phyloP scores from a whole-genome alignment of 2,329 filamentous ascomycete genomes.

The Didymella pinodella region DNA sequence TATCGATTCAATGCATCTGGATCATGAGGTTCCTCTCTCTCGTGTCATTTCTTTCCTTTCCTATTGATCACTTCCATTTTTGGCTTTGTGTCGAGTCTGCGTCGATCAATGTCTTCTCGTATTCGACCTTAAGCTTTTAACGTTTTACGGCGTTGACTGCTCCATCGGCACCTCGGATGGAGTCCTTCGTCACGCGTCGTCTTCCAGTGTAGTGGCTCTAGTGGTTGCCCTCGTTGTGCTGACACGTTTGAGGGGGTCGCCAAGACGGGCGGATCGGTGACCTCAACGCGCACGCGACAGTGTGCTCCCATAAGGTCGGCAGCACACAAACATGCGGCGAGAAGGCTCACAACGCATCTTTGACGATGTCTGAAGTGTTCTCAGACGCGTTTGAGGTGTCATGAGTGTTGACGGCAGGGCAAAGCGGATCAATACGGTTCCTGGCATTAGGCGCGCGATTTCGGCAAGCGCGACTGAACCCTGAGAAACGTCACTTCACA shows the following conservation, averaged over 20 bases:
- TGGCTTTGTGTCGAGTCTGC: background rate
- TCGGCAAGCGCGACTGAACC: conserved; percentile 24
- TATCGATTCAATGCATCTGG: background rate
- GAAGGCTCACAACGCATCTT: background rate
- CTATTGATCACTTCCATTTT: background rate
- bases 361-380: background rate
- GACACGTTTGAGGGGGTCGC: conserved; percentile 9
- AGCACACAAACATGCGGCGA: conserved; percentile 2
- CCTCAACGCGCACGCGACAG: conserved; percentile 16
- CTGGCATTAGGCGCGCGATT: conserved; percentile 19
- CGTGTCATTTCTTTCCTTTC: background rate
- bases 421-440: conserved; percentile 11
- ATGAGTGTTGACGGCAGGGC: conserved; percentile 12
- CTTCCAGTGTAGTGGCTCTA: background rate
- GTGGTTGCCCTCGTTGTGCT: conserved; percentile 1
- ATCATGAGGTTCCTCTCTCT: background rate
- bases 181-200: background rate
- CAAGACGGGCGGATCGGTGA: conserved; percentile 14
- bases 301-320: conserved; percentile 3
- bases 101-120: background rate
- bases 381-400: conserved; percentile 2
- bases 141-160: background rate
- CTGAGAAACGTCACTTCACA: conserved; percentile 24
- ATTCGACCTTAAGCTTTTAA: background rate
- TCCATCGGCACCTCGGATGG: background rate